These are phyloP conservation scores for Euphorbia pulcherrima DNA, from an alignment of 345 rosid genomes.

Conservation along the genomic window DNA sequence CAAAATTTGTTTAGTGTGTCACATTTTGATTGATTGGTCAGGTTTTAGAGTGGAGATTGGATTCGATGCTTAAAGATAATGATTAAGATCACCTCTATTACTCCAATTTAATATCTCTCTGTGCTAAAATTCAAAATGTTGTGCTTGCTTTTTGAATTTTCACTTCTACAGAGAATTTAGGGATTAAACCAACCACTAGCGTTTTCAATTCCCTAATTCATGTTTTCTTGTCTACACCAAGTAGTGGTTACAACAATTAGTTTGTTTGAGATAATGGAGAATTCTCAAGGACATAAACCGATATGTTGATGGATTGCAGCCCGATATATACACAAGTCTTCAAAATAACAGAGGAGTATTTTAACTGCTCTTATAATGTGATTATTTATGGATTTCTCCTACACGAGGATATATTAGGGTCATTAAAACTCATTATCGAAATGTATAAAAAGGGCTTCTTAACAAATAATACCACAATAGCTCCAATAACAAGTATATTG, in stretches of 20 bases:
- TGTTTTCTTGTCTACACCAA: conserved; percentile 22
- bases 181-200: conserved; percentile 30
- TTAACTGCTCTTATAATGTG: no score
- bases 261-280: conserved; percentile 40
- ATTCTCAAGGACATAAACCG: conserved; percentile 25
- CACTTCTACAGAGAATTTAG: conserved; percentile 35
- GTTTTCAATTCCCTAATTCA: conserved; percentile 35
- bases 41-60: conserved; percentile 44
- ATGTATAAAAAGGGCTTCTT: no score
- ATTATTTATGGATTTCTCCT: no score
- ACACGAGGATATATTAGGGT: no score
- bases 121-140: conserved; percentile 30
- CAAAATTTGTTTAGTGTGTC: no score
- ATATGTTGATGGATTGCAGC: no score
- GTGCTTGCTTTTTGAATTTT: conserved; percentile 33
- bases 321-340: no score
- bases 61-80: conserved; percentile 27
- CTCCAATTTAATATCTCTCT: conserved; percentile 33
- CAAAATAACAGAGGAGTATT: no score
- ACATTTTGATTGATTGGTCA: conserved; percentile 7
- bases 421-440: no score
- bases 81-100: conserved; percentile 17
- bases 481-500: no score
- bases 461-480: no score
- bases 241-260: conserved; percentile 27